These are phyloP conservation scores for Wickerhamomyces alni DNA, from an alignment of 805 yeast genomes.

Conservation along the genomic window DNA sequence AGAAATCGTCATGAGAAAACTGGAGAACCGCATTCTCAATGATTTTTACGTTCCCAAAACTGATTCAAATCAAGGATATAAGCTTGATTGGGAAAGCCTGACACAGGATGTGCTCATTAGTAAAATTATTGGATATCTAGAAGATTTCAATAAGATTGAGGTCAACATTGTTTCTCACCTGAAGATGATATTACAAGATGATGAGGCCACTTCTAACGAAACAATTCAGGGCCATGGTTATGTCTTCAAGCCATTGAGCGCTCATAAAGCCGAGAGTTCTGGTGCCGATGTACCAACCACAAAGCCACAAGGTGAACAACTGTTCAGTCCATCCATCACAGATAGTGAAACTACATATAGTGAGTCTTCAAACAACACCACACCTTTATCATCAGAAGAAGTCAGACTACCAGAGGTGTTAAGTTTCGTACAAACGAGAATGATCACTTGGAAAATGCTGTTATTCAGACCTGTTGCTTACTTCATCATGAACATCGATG, in stretches of 20 bases:
- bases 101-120: constrained; percentile 7
- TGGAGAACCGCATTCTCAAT: constrained; percentile 20
- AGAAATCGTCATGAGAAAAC: constrained; percentile 19
- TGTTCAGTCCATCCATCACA: no score
- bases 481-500: constrained; percentile 13
- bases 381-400: constrained; percentile 6
- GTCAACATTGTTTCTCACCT: constrained; percentile 11
- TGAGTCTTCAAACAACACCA: not conserved
- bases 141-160: constrained; percentile 18
- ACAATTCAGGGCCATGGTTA: constrained; percentile 18
- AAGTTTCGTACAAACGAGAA: constrained; percentile 17
- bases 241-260: constrained; percentile 9
- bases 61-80: constrained; percentile 6
- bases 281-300: no score
- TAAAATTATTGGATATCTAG: constrained; percentile 8
- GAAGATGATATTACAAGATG: constrained; percentile 10
- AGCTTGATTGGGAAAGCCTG: constrained; percentile 15
- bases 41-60: constrained; percentile 17
- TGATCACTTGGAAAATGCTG: constrained; percentile 15
- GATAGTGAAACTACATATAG: not conserved
- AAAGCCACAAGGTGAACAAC: no score
- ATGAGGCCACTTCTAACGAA: constrained; percentile 5
- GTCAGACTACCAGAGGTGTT: constrained; percentile 17
- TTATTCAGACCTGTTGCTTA: constrained; percentile 19
- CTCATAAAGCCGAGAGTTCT: not conserved